Conservation (phyloP, 306 rosid genomes). For the Fragaria iinumae region DNA sequence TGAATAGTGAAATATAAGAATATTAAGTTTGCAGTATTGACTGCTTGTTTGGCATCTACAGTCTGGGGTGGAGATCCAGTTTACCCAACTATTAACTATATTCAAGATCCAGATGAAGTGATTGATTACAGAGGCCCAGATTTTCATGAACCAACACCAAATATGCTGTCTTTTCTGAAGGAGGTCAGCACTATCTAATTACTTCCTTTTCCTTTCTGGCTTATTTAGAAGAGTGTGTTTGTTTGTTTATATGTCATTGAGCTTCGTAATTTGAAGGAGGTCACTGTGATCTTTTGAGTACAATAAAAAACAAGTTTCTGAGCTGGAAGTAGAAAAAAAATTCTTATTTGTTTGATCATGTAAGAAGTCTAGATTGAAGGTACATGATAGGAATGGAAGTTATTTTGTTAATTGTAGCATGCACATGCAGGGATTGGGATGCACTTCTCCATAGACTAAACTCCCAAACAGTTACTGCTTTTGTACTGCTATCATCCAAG, state of each 20-base stretch:
- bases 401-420: background rate
- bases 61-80: conserved; percentile 99
- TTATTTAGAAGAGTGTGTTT: background rate
- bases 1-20: background rate
- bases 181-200: conserved; percentile 53
- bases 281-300: background rate
- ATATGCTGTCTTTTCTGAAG: conserved; percentile 65
- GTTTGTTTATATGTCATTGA: background rate
- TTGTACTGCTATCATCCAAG: background rate
- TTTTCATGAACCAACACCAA: conserved; percentile 94
- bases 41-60: conserved; percentile 41
- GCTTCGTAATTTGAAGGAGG: background rate
- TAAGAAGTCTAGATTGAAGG: background rate
- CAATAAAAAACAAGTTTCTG: background rate
- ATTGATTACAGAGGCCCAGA: conserved; percentile 87
- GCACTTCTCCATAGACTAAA: background rate
- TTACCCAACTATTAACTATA: conserved; percentile 92
- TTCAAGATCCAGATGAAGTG: conserved; percentile 86
- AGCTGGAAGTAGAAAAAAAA: background rate
- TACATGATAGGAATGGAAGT: background rate
- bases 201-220: background rate
- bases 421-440: background rate
- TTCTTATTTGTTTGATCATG: background rate
- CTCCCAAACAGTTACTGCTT: background rate
- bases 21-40: conserved; percentile 5